phyloP scores from a whole-genome alignment of 371 early-diverging fungal species.

The Apophysomyces variabilis region DNA sequence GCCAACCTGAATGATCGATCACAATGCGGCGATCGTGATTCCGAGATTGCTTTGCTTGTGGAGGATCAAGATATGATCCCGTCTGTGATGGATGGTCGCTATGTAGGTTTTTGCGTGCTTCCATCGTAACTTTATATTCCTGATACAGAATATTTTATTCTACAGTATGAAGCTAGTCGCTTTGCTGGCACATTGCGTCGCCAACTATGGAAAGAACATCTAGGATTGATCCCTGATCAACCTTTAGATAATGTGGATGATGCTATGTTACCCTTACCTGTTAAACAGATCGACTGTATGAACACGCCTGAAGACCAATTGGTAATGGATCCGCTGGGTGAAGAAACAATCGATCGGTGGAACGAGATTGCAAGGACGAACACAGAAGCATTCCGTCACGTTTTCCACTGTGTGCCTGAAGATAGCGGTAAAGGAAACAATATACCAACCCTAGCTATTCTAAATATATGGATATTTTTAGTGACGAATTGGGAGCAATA shows the following conservation, averaged over 20 bases:
- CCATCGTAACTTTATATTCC: too few relatives aligned
- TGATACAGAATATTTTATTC: background rate
- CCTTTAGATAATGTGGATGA: slow-evolving; percentile 45
- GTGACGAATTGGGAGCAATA: slow-evolving; percentile 72
- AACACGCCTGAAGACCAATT: slow-evolving; percentile 41
- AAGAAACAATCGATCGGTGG: slow-evolving; percentile 60
- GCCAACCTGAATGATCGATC: slow-evolving; percentile 95
- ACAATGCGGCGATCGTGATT: slow-evolving; percentile 87
- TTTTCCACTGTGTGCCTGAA: slow-evolving; percentile 81
- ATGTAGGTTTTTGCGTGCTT: slow-evolving; percentile 39
- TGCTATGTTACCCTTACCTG: slow-evolving; percentile 57
- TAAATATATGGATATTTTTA: slow-evolving; percentile 3
- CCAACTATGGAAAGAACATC: slow-evolving; percentile 84
- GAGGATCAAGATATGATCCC: slow-evolving; percentile 76
- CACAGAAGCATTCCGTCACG: slow-evolving; percentile 65
- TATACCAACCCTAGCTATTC: background rate
- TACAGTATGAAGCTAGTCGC: slow-evolving; percentile 59
- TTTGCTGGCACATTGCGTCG: slow-evolving; percentile 79
- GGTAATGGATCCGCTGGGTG: slow-evolving; percentile 67
- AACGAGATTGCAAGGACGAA: slow-evolving; percentile 60
- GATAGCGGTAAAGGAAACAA: slow-evolving; percentile 47
- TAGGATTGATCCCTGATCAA: slow-evolving; percentile 68
- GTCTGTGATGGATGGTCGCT: slow-evolving; percentile 73
- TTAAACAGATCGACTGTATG: slow-evolving; percentile 40
- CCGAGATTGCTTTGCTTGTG: slow-evolving; percentile 85